Base-by-base conservation (phyloP, 257 asterid species). In the Solanum habrochaites region DNA sequence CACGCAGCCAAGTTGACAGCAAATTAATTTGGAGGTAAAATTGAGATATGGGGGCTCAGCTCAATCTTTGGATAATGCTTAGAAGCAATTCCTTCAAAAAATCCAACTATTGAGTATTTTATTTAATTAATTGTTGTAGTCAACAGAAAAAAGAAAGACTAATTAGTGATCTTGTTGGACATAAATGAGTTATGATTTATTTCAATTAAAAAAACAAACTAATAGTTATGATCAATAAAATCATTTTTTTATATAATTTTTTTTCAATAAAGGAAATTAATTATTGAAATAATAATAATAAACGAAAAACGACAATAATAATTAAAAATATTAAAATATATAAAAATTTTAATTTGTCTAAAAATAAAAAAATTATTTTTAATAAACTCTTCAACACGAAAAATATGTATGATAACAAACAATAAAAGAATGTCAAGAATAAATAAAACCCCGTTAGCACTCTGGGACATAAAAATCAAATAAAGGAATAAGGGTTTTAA, bases 1-100 rank as follows among this genome's bases (percentile, higher is more conserved):
- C 69, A 80, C 85, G 66, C 67, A 80, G 27, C 85, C 85, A 39
- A 49, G 29, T 49, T 80, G 85, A 80, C 85, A 80, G 85, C 67
- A 49, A 80, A 29, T 49, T 47, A 47, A 80, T 29, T 27, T 29
- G 43, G 13, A 80, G 56, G 11, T 5, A 80, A 80, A 47, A 80
- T 8, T 80, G 6, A 80, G 67, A 49, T 29, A 80, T 47, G 67
- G 67, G 49, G 32, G 71, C 18, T n/a, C 32, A 64, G 66, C 67
- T 80, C 66, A 27, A 10, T 49, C 15, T 29, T 9, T 43, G 31
- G 31, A 80, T 18, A 80, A 80, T 80, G 69, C 85, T 29, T 49
- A 18, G 16, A 80, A 16, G 6, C 66, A 80, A 47, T 49, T 29
- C 85, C 85, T 29, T 80, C 83, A 25, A 43, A 43, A 77, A 45